Evolutionary conservation across 306 rosid species (phyloP).

Genomic region (Luffa aegyptiaca): DNA sequence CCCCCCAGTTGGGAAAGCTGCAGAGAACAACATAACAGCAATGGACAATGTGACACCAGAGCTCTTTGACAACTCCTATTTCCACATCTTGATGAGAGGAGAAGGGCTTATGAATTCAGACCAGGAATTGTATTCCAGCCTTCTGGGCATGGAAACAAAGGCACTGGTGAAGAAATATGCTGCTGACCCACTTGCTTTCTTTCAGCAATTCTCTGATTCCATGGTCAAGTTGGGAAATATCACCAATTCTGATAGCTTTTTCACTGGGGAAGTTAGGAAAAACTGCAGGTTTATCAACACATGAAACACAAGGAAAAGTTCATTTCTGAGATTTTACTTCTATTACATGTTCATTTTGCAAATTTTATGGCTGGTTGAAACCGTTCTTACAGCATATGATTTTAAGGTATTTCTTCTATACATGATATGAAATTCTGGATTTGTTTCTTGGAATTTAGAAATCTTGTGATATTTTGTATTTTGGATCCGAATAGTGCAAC

Average conservation of each 20-base stretch:
- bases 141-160: constrained; percentile 45
- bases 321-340: background rate
- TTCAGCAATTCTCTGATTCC: constrained; percentile 74
- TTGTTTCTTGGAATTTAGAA: background rate
- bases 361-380: background rate
- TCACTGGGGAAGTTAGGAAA: constrained; percentile 62
- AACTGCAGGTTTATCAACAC: constrained; percentile 87
- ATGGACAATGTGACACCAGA: constrained; percentile 72
- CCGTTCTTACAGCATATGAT: background rate
- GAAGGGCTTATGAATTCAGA: constrained; percentile 74
- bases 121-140: constrained; percentile 70
- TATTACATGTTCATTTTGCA: background rate
- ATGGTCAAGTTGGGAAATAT: constrained; percentile 89
- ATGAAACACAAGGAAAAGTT: constrained; percentile 2
- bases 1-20: constrained; percentile 30
- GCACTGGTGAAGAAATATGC: constrained; percentile 69
- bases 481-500: background rate
- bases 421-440: background rate
- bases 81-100: constrained; percentile 48
- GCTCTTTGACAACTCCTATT: constrained; percentile 80
- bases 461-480: background rate
- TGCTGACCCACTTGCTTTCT: constrained; percentile 55
- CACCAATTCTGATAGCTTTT: constrained; percentile 44
- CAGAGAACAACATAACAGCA: constrained; percentile 52
- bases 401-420: background rate